A percentile compares a stretch with the other conserved stretches of the same genome.
phyloP scores from a whole-genome alignment of 2,329 filamentous ascomycete genomes.

The Chaetoscypha palmicola region DNA sequence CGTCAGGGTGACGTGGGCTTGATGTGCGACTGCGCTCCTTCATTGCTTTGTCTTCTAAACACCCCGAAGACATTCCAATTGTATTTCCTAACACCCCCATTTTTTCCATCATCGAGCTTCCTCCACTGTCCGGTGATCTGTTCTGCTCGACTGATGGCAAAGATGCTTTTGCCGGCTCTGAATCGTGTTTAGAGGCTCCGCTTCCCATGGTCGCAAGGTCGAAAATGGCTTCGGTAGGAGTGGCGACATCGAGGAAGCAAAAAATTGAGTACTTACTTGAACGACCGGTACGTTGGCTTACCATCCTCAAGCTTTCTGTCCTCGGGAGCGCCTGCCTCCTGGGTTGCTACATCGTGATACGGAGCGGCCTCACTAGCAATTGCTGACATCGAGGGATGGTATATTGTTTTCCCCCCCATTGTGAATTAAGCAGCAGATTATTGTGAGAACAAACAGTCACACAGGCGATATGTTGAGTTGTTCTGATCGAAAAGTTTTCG shows the following conservation, averaged over 20 bases:
- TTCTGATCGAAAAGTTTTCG: neutral
- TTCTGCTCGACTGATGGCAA: too few relatives aligned
- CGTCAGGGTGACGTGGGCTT: too few relatives aligned
- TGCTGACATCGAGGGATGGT: constrained; percentile 9
- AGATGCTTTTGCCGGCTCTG: too few relatives aligned
- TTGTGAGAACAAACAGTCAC: neutral
- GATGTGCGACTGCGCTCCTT: too few relatives aligned
- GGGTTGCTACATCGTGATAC: neutral
- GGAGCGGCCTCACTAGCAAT: constrained; percentile 4
- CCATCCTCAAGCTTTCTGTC: constrained; percentile 13
- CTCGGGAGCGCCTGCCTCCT: constrained; percentile 1
- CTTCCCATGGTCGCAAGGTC: constrained; percentile 1
- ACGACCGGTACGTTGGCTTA: constrained; percentile 33
- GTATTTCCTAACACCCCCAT: too few relatives aligned
- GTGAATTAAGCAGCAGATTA: neutral
- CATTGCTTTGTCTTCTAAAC: too few relatives aligned
- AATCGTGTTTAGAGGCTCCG: too few relatives aligned
- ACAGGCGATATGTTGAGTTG: neutral
- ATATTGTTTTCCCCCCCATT: constrained; percentile 4
- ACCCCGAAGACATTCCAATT: too few relatives aligned
- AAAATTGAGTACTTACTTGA: constrained; percentile 31
- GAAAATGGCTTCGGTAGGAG: too few relatives aligned
- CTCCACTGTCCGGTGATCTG: too few relatives aligned
- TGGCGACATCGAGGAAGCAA: too few relatives aligned
- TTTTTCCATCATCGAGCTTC: too few relatives aligned